Percentiles rank a stretch among this genome's conserved stretches.
phyloP scores from a whole-genome alignment of 2,329 filamentous ascomycete genomes.

The Exophiala spinifera region DNA sequence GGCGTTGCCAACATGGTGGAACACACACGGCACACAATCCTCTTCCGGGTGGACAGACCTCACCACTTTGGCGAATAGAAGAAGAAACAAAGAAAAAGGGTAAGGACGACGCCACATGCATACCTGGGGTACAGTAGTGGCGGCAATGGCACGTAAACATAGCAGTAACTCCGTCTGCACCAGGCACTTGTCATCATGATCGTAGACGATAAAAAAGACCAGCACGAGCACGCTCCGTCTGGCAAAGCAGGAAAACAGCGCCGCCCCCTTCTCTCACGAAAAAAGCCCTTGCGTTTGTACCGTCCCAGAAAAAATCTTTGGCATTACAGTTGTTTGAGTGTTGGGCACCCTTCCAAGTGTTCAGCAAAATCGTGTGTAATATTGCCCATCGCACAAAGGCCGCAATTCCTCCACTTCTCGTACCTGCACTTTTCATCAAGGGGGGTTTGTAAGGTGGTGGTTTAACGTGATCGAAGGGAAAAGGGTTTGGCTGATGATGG shows the following conservation, averaged over 20 bases:
- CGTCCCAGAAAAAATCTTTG: neutral
- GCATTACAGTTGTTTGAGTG: neutral
- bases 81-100: neutral
- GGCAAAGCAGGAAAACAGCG: neutral
- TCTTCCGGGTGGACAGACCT: neutral
- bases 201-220: constrained; percentile 8
- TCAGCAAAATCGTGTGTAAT: neutral
- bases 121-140: neutral
- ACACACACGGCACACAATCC: neutral
- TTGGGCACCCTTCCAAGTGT: constrained; percentile 6
- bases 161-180: constrained; percentile 14
- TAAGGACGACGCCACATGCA: constrained; percentile 2
- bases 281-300: neutral
- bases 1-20: constrained; percentile 1
- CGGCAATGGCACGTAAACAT: neutral
- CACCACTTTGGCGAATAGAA: too few relatives aligned
- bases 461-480: constrained; percentile 1
- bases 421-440: neutral
- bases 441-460: neutral
- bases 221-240: neutral
- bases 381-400: neutral
- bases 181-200: constrained; percentile 15
- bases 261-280: neutral
- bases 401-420: neutral
- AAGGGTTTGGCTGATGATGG: constrained; percentile 3